Percentiles rank a stretch among this genome's conserved stretches.
phyloP scores from a whole-genome alignment of 768 basidiomycete genomes.

The Dendrothele bispora region DNA sequence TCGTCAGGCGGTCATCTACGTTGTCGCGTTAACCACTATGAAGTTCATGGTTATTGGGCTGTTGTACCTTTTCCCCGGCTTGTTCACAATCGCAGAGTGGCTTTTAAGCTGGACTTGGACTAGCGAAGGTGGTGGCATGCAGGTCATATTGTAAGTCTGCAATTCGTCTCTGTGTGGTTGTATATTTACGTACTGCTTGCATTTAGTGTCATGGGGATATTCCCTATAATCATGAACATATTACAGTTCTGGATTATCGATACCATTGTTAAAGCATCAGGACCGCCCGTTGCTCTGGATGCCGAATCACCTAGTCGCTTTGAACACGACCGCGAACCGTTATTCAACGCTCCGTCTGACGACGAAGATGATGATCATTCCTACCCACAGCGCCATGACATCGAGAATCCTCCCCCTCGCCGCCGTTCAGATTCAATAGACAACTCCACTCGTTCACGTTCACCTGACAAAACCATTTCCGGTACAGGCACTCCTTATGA shows the following conservation, averaged over 20 bases:
- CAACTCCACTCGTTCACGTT: slow-evolving; percentile 17
- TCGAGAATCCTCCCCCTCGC: slow-evolving; percentile 45
- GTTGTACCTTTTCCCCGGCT: slow-evolving; percentile 66
- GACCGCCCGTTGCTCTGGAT: slow-evolving; percentile 36
- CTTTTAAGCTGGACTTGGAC: slow-evolving; percentile 76
- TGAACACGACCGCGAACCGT: slow-evolving; percentile 54
- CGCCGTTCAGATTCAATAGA: slow-evolving; percentile 30
- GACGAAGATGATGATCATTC: slow-evolving; percentile 54
- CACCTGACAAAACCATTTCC: slow-evolving; percentile 26
- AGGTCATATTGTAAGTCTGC: slow-evolving; percentile 78
- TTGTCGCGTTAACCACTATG: slow-evolving; percentile 81
- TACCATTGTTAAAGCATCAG: slow-evolving; percentile 82
- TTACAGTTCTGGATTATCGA: slow-evolving; percentile 96
- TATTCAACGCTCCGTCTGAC: slow-evolving; percentile 53
- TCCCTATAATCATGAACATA: slow-evolving; percentile 87
- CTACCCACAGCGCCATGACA: slow-evolving; percentile 31
- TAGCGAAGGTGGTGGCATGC: slow-evolving; percentile 59
- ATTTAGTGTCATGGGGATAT: slow-evolving; percentile 82
- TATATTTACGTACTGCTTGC: not conserved
- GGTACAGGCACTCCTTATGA: slow-evolving; percentile 33
- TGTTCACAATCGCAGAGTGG: slow-evolving; percentile 84
- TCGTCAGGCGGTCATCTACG: slow-evolving; percentile 80
- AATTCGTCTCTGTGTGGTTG: not conserved
- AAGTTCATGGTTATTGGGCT: slow-evolving; percentile 85
- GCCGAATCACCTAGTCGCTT: slow-evolving; percentile 38